Percentiles rank a stretch among this genome's conserved stretches.
These are phyloP conservation scores for Viridothelium virens DNA, from an alignment of 495 filamentous ascomycete genomes.

Conservation along the genomic window DNA sequence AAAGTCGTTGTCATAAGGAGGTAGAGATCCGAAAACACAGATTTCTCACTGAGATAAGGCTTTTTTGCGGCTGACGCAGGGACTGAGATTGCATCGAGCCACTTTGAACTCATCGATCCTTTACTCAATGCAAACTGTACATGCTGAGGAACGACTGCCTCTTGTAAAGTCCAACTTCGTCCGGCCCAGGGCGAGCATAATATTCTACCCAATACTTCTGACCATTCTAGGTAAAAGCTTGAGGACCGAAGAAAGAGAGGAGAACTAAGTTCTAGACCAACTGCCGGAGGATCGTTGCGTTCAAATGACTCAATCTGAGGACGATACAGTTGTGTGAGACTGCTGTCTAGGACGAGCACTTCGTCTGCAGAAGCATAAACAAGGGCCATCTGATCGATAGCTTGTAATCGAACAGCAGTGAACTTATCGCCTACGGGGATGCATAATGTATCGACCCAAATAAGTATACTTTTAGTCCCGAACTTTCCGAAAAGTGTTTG, in stretches of 20 bases:
- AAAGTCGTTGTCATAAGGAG: no score
- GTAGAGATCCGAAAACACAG: not conserved
- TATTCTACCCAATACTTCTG: constrained; percentile 5
- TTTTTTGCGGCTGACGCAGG: not conserved
- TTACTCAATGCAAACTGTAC: constrained; percentile 1
- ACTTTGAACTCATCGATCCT: not conserved
- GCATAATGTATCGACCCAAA: constrained; percentile 1
- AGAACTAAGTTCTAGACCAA: not conserved
- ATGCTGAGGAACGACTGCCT: not conserved
- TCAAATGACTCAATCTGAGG: not conserved
- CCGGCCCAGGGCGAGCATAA: constrained; percentile 8
- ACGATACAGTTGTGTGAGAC: not conserved
- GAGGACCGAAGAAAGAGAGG: not conserved
- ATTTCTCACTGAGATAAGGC: not conserved
- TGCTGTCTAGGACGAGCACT: constrained; percentile 3
- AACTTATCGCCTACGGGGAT: not conserved
- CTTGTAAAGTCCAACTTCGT: constrained; percentile 9
- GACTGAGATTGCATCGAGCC: not conserved
- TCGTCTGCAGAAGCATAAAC: not conserved
- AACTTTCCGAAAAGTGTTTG: not conserved
- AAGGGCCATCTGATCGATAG: constrained; percentile 8
- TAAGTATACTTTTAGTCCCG: not conserved
- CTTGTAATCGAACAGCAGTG: not conserved
- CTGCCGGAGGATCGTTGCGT: constrained; percentile 3
- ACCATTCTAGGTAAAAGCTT: not conserved